These are phyloP conservation scores for Areca catechu DNA, from an alignment of 176 grass and related monocot genomes.

Conservation along the genomic window DNA sequence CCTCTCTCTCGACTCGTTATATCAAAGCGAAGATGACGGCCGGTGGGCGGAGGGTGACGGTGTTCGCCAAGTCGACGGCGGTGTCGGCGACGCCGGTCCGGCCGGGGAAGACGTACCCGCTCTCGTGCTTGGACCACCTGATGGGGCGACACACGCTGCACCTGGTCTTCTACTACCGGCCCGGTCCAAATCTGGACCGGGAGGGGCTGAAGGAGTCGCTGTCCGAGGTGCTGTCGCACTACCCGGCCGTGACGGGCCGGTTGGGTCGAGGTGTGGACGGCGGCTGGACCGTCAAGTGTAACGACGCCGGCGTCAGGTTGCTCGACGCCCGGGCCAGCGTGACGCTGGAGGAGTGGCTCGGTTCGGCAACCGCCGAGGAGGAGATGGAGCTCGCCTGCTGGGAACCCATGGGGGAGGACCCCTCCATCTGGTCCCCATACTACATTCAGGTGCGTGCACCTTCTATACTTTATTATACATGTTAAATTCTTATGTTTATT, in stretches of 20 bases:
- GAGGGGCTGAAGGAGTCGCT: constrained; percentile 70
- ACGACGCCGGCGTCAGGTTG: constrained; percentile 76
- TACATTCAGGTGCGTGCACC: constrained; percentile 51
- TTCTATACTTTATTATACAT: no score
- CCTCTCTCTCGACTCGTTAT: background rate
- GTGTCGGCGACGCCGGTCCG: constrained; percentile 47
- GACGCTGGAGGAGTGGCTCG: constrained; percentile 69
- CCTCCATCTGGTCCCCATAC: constrained; percentile 76
- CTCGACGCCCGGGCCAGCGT: constrained; percentile 41
- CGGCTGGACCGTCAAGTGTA: constrained; percentile 68
- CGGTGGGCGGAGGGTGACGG: constrained; percentile 40
- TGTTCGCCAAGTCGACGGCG: constrained; percentile 65
- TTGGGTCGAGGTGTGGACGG: constrained; percentile 28
- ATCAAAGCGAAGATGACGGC: constrained; percentile 3
- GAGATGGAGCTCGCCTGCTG: constrained; percentile 65
- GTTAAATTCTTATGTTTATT: no score
- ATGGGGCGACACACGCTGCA: constrained; percentile 58
- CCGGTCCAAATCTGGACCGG: constrained; percentile 28
- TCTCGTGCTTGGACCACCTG: constrained; percentile 51
- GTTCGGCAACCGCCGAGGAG: constrained; percentile 43
- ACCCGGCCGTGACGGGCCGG: constrained; percentile 67
- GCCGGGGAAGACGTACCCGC: constrained; percentile 52
- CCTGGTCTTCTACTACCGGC: constrained; percentile 53
- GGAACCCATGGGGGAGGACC: constrained; percentile 45
- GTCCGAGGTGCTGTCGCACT: constrained; percentile 68